Evolutionary conservation across 305 asterid species (phyloP).

Genomic region (Fraxinus ornus): DNA sequence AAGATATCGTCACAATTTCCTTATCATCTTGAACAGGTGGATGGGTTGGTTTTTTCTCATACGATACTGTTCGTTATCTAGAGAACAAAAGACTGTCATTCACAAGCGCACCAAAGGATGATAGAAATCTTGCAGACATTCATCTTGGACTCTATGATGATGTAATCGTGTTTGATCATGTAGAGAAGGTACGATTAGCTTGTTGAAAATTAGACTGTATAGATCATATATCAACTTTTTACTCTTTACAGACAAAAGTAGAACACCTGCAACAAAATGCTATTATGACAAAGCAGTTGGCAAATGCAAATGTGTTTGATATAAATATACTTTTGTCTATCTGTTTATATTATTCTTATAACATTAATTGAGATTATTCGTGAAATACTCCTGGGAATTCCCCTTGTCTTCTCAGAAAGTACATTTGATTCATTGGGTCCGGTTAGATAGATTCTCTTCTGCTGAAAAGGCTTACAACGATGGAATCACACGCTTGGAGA

Average conservation of each 20-base stretch:
- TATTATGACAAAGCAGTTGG: neutral
- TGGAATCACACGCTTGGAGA: conserved; percentile 63
- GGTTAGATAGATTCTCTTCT: conserved; percentile 57
- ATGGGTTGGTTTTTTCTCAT: conserved; percentile 94
- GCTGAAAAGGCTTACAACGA: conserved; percentile 64
- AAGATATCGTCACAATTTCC: conserved; percentile 13
- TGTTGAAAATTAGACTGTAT: neutral
- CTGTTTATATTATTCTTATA: conserved; percentile 5
- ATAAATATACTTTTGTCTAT: neutral
- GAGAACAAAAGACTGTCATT: conserved; percentile 74
- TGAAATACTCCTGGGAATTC: conserved; percentile 10
- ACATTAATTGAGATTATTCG: conserved; percentile 15
- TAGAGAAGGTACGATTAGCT: conserved; percentile 59
- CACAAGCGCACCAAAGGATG: conserved; percentile 67
- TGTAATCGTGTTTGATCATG: conserved; percentile 87
- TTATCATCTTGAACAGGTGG: conserved; percentile 61
- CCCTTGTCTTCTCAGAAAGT: conserved; percentile 57
- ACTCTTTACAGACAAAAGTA: neutral
- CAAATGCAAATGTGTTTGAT: neutral
- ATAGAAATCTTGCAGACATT: conserved; percentile 71
- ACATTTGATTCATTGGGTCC: conserved; percentile 84
- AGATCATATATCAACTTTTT: conserved; percentile 5
- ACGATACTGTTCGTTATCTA: conserved; percentile 73
- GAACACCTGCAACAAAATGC: neutral
- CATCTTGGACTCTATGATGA: conserved; percentile 88